Base-by-base conservation (phyloP, 805 yeast species). In the Yarrowia alimentaria region DNA sequence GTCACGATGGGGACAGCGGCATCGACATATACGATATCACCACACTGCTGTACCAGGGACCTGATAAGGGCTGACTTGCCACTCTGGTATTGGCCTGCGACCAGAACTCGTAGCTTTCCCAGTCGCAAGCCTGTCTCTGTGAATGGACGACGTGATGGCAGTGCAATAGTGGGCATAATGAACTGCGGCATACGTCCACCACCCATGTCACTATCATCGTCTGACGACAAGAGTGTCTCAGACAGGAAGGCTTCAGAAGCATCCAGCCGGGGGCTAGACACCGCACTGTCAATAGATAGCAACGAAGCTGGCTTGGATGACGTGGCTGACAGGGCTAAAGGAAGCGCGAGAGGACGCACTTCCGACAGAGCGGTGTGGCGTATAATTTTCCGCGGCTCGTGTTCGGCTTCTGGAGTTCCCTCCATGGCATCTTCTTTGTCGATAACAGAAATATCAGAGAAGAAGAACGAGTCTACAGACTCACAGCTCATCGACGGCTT, bases 21-120 rank as follows among this genome's bases (percentile, higher is more conserved):
- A 29, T 60, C 63, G 11, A 58, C 53, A 35, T 51, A 56, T 9
- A 60, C 63, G 25, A 60, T 47, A 24, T 59, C 64, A n/a, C 43
- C 47, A 24, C 56, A 51, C 32, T 90, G 77, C 64, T 85, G 93
- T 68, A 86, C 84, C 51, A 88, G 66, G 1, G 95, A 86, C 68
- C 85, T 84, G 66, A 88, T 74, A 55, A 86, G 85, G 0, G 93
- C 83, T 17, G 93, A 83, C 65, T 87, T 87, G 55, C 96, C 96
- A 48, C 86, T 70, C 7, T 95, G 95, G 37, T 87, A 79, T 64
- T 86, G 95, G 61, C 96, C 96, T 28, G 88, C 87, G 20, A 87
- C 81, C 89, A 87, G 50, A 12, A 60, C 48, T 43, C 60, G 57
- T 12, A 60, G 51, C 37, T 60, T 60, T 20, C 64, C 64, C 32